A percentile compares a stretch with the other conserved stretches of the same genome.
phyloP scores from a whole-genome alignment of 352 stramenopile species.

The Thalassiosira pacifica region DNA sequence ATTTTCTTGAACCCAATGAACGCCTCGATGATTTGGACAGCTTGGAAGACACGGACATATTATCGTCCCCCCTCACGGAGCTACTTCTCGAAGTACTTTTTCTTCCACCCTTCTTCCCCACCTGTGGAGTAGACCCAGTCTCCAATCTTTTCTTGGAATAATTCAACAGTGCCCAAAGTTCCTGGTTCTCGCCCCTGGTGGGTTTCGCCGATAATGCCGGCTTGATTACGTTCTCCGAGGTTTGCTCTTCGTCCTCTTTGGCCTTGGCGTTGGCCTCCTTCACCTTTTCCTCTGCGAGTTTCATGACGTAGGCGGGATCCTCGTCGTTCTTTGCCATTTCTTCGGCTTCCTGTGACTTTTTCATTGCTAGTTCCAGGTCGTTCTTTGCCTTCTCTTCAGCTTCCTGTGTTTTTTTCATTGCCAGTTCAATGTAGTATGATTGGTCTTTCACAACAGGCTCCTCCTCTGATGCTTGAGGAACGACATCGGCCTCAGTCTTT shows the following conservation, averaged over 20 bases:
- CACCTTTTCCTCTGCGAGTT: slow-evolving; percentile 51
- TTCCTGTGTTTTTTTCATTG: not conserved
- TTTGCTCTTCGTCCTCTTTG: slow-evolving; percentile 42
- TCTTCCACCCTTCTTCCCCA: slow-evolving; percentile 47
- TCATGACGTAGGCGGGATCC: slow-evolving; percentile 42
- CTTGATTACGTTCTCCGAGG: slow-evolving; percentile 38
- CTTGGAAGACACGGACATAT: slow-evolving; percentile 60
- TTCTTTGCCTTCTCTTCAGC: not conserved
- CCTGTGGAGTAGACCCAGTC: slow-evolving; percentile 49
- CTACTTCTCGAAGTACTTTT: slow-evolving; percentile 5
- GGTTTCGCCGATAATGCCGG: slow-evolving; percentile 43
- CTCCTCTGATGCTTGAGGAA: not conserved
- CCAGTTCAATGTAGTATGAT: slow-evolving; percentile 29
- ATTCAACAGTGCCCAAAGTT: slow-evolving; percentile 70
- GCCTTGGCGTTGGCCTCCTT: slow-evolving; percentile 53
- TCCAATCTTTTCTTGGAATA: slow-evolving; percentile 70
- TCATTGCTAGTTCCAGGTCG: slow-evolving; percentile 45
- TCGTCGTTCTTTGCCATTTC: slow-evolving; percentile 15
- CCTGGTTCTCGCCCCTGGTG: slow-evolving; percentile 53
- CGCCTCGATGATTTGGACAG: slow-evolving; percentile 52
- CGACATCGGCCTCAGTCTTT: not conserved
- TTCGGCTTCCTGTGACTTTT: slow-evolving; percentile 41
- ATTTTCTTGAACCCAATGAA: slow-evolving; percentile 51
- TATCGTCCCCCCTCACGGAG: slow-evolving; percentile 50
- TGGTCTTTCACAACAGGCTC: slow-evolving; percentile 18